A percentile compares a stretch with the other conserved stretches of the same genome.
phyloP scores from a whole-genome alignment of 345 rosid genomes.

The Raphanus raphanistrum region DNA sequence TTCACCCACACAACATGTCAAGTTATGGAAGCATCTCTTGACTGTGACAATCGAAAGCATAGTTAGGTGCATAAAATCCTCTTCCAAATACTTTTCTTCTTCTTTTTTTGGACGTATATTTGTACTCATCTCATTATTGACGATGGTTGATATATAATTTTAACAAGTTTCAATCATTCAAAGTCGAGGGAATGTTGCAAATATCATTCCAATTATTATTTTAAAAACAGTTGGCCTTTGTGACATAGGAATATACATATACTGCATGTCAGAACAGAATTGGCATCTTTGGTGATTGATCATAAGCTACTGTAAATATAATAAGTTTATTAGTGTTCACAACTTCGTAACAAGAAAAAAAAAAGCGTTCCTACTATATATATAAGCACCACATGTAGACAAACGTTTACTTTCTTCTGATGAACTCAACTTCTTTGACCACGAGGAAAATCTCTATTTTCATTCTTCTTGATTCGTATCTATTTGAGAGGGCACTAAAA shows the following conservation, averaged over 20 bases:
- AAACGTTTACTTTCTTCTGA: not conserved
- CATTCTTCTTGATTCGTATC: not conserved
- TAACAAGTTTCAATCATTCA: conserved; percentile 16
- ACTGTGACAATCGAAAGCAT: conserved; percentile 17
- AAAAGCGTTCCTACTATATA: no score
- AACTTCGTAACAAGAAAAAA: no score
- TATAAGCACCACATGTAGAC: no score
- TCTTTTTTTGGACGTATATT: not conserved
- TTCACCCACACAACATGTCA: conserved; percentile 9
- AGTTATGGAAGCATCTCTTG: conserved; percentile 23
- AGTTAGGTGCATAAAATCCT: conserved; percentile 10
- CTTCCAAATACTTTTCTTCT: not conserved
- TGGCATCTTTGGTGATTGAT: not conserved
- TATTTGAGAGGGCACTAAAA: not conserved
- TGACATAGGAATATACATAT: not conserved
- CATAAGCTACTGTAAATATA: not conserved
- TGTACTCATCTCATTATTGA: conserved; percentile 15
- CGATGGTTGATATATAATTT: not conserved
- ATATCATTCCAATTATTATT: not conserved
- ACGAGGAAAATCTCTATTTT: not conserved
- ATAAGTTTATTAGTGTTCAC: no score
- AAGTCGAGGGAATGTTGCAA: not conserved
- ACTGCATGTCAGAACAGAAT: not conserved
- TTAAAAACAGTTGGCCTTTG: not conserved
- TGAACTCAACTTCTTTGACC: conserved; percentile 2